phyloP scores from a whole-genome alignment of 1,284 basidiomycete genomes.

The Termitomyces sp. region DNA sequence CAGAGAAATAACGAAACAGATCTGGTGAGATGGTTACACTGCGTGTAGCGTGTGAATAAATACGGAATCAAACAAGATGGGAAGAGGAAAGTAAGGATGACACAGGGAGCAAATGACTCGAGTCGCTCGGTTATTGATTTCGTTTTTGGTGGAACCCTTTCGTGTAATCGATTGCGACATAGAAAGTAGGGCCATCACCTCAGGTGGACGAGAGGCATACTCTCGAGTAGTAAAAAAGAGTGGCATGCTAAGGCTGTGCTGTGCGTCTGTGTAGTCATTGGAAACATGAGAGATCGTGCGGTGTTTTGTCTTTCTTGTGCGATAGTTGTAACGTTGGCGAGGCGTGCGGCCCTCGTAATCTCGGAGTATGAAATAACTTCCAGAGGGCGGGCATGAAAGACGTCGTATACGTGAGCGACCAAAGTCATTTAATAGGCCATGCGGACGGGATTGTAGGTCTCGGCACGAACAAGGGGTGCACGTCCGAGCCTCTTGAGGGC shows the following conservation, averaged over 20 bases:
- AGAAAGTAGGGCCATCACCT: background rate
- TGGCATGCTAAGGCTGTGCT: conserved; percentile 12
- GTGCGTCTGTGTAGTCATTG: conserved; percentile 15
- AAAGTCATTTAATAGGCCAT: conserved; percentile 33
- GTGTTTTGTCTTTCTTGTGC: conserved; percentile 7
- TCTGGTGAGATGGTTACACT: conserved; percentile 19
- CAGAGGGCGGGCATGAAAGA: conserved; percentile 10
- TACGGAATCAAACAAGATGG: conserved; percentile 18
- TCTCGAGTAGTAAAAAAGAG: conserved; percentile 14
- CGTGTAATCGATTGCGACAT: background rate
- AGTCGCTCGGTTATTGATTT: conserved; percentile 5
- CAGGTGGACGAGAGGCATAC: conserved; percentile 5
- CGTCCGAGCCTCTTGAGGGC: conserved; percentile 47
- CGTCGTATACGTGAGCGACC: conserved; percentile 5
- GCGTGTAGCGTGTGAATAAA: conserved; percentile 19
- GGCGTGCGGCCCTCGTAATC: conserved; percentile 6
- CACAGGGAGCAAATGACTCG: background rate
- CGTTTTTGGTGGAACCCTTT: conserved; percentile 1
- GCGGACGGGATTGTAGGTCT: conserved; percentile 59
- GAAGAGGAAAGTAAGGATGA: conserved; percentile 3
- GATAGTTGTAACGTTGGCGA: conserved; percentile 6
- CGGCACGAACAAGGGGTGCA: conserved; percentile 47
- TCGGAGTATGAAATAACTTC: conserved; percentile 2
- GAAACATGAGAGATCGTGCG: conserved; percentile 11
- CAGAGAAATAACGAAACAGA: conserved; percentile 20